Conservation (phyloP, 2,329 filamentous ascomycete genomes). For the Lanzia echinophila region DNA sequence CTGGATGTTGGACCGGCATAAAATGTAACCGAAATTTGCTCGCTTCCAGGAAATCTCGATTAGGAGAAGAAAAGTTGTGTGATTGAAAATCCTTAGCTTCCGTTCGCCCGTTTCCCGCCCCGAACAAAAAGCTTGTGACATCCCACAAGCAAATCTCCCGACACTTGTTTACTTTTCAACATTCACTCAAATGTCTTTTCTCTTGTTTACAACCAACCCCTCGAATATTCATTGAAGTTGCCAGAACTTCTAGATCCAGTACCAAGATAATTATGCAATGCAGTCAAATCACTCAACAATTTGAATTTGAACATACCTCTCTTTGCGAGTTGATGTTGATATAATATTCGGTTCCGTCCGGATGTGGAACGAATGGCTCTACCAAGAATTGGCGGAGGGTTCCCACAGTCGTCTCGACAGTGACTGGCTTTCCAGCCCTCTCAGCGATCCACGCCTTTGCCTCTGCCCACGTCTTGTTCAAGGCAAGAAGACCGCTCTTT, state of each 20-base stretch:
- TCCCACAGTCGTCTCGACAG: conserved; percentile 88
- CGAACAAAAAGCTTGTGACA: conserved; percentile 17
- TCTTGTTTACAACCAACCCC: background rate
- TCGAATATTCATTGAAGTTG: background rate
- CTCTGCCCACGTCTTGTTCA: conserved; percentile 97
- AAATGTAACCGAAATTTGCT: conserved; percentile 11
- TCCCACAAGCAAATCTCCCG: conserved; percentile 19
- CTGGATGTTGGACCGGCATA: conserved; percentile 6
- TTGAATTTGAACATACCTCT: conserved; percentile 68
- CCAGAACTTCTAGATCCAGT: background rate
- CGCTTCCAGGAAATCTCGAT: conserved; percentile 13
- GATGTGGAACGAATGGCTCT: conserved; percentile 96
- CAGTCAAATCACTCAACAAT: background rate
- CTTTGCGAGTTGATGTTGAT: conserved; percentile 99
- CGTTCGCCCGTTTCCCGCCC: conserved; percentile 25
- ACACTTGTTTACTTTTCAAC: conserved; percentile 24
- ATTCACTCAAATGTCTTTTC: conserved; percentile 28
- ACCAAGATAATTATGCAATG: too few relatives aligned
- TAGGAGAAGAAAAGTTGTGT: conserved; percentile 19
- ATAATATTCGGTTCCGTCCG: conserved; percentile 95
- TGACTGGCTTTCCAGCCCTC: conserved; percentile 83
- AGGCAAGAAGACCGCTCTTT: conserved; percentile 91
- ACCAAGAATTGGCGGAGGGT: conserved; percentile 92
- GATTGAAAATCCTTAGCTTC: conserved; percentile 23
- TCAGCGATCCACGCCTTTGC: conserved; percentile 90